Evolutionary conservation across 2,329 filamentous ascomycete species (phyloP), one percentile per base, ranked within the genome.

Genomic region (Fusarium protoensiforme): DNA sequence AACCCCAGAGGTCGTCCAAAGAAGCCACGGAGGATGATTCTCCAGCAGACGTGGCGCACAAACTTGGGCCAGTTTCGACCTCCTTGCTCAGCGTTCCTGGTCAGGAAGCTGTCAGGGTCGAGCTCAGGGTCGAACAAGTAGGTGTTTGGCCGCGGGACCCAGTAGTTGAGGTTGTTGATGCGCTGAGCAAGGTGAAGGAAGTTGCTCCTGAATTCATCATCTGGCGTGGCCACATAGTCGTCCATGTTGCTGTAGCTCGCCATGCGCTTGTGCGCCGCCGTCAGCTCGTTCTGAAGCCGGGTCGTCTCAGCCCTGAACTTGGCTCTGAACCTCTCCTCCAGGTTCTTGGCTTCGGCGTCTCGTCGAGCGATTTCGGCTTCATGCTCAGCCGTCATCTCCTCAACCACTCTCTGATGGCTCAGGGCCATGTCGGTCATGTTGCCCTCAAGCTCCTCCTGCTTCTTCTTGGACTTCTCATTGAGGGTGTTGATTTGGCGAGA

Each of bases 21-120:
- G 60, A 72, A 67, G 8, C 67, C 67, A 3, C 43, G 62, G 35
- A 60, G 4, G 13, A 72, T 39, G 22, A 24, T 41, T 11, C 57
- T 60, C 69, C 69, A 72, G 57, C 67, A 72, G 5, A 72, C 14
- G 14, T 61, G 59, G 4, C 63, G 60, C 7, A 69, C 56, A 38
- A 69, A 69, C 41, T 65, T 67, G 29, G 69, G 67, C 67, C 67
- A 72, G 31, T 58, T 67, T 11, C 67, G 56, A 24, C 64, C 63
- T 11, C 67, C 69, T 6, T 69, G 69, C 5, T 64, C 60, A 7
- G 69, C 46, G 18, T 53, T 69, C 20, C 67, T 53, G 20, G 54
- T 31, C 5, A 69, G 22, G 43, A 69, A 72, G 35, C 22, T 33
- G 10, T 53, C 46, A 2, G 69, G 64, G 11, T 72, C 69, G 4